Conservation (phyloP, 495 filamentous ascomycete species). For the Tuber magnatum region DNA sequence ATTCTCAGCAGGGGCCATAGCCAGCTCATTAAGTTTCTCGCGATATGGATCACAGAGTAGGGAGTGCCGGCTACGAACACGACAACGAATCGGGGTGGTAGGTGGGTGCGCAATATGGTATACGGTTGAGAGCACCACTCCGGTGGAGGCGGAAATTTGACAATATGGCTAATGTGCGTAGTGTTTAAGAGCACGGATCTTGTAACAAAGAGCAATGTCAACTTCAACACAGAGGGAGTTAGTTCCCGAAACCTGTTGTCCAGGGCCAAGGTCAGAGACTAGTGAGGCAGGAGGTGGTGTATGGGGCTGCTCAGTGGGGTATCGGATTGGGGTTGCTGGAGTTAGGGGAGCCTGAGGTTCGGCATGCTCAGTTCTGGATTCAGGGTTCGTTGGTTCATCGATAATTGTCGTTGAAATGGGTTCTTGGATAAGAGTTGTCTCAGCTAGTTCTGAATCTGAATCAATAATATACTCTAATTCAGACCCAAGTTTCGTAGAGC, state of each 20-base stretch:
- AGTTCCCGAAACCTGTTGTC: background rate
- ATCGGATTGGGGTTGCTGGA: too few relatives aligned
- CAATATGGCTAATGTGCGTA: background rate
- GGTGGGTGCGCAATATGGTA: background rate
- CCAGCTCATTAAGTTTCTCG: background rate
- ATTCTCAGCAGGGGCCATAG: background rate
- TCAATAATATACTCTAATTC: background rate
- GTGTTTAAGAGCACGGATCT: background rate
- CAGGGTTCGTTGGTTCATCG: too few relatives aligned
- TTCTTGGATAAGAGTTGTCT: background rate
- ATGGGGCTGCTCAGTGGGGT: too few relatives aligned
- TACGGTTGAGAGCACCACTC: background rate
- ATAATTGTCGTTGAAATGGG: too few relatives aligned
- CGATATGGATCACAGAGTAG: background rate
- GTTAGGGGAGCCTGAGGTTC: too few relatives aligned
- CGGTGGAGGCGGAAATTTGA: background rate
- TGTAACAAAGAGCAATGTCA: background rate
- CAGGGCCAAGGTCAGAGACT: background rate
- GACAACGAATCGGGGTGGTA: background rate
- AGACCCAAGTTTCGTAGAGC: background rate
- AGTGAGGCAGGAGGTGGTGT: too few relatives aligned
- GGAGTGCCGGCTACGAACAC: background rate
- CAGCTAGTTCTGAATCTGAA: background rate
- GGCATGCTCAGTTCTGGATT: too few relatives aligned
- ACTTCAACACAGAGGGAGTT: background rate